Evolutionary conservation across 805 yeast genomes (phyloP).

Genomic region (Starmera caribaea): DNA sequence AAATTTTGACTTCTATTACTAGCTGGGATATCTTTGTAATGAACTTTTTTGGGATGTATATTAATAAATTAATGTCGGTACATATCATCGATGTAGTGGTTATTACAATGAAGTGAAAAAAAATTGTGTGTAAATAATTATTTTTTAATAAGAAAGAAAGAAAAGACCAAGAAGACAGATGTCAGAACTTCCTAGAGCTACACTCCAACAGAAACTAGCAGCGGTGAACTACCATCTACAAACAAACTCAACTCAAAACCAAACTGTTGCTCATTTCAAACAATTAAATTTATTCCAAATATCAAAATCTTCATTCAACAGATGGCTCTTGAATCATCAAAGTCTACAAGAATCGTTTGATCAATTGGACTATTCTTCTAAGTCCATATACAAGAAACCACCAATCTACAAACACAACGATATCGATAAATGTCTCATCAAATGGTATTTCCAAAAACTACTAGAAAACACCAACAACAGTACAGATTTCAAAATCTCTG

Average conservation of each 20-base stretch:
- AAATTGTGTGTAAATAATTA: too few species aligned
- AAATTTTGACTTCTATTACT: too few species aligned
- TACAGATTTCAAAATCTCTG: constrained; percentile 12
- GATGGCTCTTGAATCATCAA: constrained; percentile 28
- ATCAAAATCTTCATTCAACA: constrained; percentile 27
- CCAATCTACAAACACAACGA: constrained; percentile 24
- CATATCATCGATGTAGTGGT: background rate
- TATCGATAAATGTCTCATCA: constrained; percentile 25
- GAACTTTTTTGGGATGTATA: background rate
- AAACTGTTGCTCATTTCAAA: constrained; percentile 25
- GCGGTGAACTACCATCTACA: constrained; percentile 26
- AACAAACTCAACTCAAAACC: constrained; percentile 23
- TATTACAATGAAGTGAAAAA: background rate
- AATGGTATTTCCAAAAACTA: constrained; percentile 26
- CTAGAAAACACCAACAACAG: constrained; percentile 17
- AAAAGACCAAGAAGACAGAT: background rate
- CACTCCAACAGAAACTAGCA: constrained; percentile 26
- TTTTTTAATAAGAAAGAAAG: background rate
- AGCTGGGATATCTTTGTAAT: too few species aligned
- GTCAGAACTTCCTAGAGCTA: constrained; percentile 23
- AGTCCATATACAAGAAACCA: constrained; percentile 20
- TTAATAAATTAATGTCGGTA: too few species aligned
- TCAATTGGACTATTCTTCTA: constrained; percentile 18
- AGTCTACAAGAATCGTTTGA: constrained; percentile 21
- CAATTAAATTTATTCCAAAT: constrained; percentile 22